Evolutionary conservation across 352 stramenopile genomes (phyloP).

Genomic region (Pythium plurisporium): DNA sequence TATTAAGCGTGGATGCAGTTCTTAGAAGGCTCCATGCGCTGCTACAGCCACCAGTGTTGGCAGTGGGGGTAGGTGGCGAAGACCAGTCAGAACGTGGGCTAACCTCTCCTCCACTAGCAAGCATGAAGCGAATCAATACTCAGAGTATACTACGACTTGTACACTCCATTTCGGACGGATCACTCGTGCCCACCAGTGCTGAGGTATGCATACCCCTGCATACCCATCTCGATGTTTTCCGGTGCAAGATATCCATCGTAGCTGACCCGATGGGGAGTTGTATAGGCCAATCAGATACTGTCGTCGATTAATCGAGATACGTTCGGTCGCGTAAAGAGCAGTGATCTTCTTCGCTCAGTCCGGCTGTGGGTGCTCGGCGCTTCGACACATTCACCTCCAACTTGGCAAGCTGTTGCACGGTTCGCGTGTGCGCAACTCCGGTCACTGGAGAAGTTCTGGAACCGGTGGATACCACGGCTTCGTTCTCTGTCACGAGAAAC

Average conservation of each 20-base stretch:
- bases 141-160: slow-evolving; percentile 41
- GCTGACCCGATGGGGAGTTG: neutral
- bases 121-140: slow-evolving; percentile 34
- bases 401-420: slow-evolving; percentile 35
- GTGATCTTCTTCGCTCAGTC: slow-evolving; percentile 47
- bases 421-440: neutral
- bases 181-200: slow-evolving; percentile 19
- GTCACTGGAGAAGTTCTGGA: neutral
- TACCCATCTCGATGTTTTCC: too few relatives aligned
- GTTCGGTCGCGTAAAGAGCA: slow-evolving; percentile 41
- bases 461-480: neutral
- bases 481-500: neutral
- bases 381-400: slow-evolving; percentile 24
- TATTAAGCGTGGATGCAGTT: slow-evolving; percentile 1
- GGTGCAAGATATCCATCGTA: neutral
- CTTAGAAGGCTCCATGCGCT: slow-evolving; percentile 1
- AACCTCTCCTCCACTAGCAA: slow-evolving; percentile 4
- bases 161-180: slow-evolving; percentile 35
- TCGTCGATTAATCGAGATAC: slow-evolving; percentile 31
- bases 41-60: neutral
- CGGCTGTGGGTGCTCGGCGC: slow-evolving; percentile 31
- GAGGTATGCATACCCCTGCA: slow-evolving; percentile 36
- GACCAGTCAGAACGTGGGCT: neutral
- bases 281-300: slow-evolving; percentile 35
- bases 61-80: too few relatives aligned